Evolutionary conservation across 371 early-diverging fungal species (phyloP).

Genomic region (Quaeritorhiza haematococci): DNA sequence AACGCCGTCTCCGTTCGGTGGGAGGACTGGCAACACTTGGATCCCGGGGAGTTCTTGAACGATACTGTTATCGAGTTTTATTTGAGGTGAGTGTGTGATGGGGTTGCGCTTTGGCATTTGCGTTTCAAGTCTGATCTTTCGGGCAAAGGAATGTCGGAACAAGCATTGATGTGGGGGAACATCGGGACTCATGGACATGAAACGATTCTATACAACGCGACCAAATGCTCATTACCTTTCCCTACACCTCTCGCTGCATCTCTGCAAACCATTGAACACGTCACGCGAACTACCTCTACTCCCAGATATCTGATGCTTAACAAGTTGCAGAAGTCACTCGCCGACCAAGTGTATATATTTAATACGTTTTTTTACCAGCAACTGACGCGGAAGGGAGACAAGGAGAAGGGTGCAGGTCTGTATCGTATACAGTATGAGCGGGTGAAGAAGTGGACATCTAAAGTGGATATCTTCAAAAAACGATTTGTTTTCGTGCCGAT

Average conservation of each 20-base stretch:
- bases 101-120: background rate
- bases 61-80: slow-evolving; percentile 67
- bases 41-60: slow-evolving; percentile 58
- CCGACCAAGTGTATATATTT: slow-evolving; percentile 44
- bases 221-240: background rate
- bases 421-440: slow-evolving; percentile 27
- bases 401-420: slow-evolving; percentile 8
- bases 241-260: background rate
- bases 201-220: too few species aligned
- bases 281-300: too few species aligned
- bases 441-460: slow-evolving; percentile 60
- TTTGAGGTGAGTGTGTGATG: slow-evolving; percentile 28
- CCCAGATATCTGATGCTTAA: too few species aligned
- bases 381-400: slow-evolving; percentile 27
- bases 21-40: slow-evolving; percentile 45
- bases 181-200: too few species aligned
- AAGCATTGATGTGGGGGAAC: too few species aligned
- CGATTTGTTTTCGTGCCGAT: slow-evolving; percentile 61
- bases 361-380: slow-evolving; percentile 60
- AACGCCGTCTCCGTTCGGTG: slow-evolving; percentile 38
- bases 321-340: slow-evolving; percentile 13
- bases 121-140: background rate
- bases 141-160: too few species aligned
- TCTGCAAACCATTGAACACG: background rate
- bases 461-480: slow-evolving; percentile 54